Evolutionary conservation across 441 rosid species (phyloP).

Genomic region (Manihot esculenta): DNA sequence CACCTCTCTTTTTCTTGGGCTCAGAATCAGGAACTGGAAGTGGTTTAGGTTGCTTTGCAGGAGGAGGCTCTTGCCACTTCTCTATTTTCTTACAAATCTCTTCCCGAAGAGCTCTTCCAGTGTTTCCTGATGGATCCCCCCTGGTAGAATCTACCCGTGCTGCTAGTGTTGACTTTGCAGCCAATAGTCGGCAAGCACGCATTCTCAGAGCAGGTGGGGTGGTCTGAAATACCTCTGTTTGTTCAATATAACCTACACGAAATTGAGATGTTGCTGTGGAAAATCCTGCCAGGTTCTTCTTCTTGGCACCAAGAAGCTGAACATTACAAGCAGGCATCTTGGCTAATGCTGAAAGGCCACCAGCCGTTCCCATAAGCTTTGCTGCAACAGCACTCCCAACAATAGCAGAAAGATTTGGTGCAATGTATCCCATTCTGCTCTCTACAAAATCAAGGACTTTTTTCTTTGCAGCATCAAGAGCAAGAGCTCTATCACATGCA

Average conservation of each 20-base stretch:
- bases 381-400: conserved; percentile 98
- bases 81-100: conserved; percentile 83
- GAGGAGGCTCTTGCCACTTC: conserved; percentile 98
- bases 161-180: conserved; percentile 84
- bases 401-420: conserved; percentile 84
- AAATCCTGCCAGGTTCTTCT: conserved; percentile 91
- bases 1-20: conserved; percentile 94
- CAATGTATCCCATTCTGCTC: conserved; percentile 90
- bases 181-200: conserved; percentile 85
- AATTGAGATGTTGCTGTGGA: conserved; percentile 82
- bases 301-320: conserved; percentile 91
- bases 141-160: conserved; percentile 85
- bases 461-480: conserved; percentile 73
- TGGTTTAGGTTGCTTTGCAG: conserved; percentile 94
- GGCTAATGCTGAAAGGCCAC: conserved; percentile 83
- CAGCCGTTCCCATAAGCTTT: conserved; percentile 92
- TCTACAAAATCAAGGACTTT: conserved; percentile 94
- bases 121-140: conserved; percentile 76
- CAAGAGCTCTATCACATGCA: conserved; percentile 87
- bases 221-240: conserved; percentile 82
- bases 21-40: conserved; percentile 98
- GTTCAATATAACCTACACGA: conserved; percentile 87
- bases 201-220: conserved; percentile 76
- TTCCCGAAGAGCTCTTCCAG: conserved; percentile 67
- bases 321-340: conserved; percentile 97